A percentile compares a stretch with the other conserved stretches of the same genome.
Evolutionary conservation across 106 monocot species (phyloP).

Genomic region (Apostasia shenzhenica): DNA sequence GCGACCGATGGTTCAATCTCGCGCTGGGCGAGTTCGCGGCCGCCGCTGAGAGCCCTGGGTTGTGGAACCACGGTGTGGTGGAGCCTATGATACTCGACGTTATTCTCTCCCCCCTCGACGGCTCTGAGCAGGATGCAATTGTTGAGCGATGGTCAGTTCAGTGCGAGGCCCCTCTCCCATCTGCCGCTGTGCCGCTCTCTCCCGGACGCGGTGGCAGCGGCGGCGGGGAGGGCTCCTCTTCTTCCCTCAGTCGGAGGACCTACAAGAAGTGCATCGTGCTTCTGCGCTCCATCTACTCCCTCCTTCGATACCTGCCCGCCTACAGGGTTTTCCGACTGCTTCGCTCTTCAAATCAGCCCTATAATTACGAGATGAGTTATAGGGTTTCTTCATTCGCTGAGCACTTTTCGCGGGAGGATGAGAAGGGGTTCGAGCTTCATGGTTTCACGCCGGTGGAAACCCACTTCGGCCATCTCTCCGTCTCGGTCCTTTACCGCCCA

Average conservation of each 20-base stretch:
- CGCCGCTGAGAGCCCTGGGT: conserved; percentile 21
- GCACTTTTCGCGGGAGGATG: conserved; percentile 60
- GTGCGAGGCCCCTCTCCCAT: conserved; percentile 2
- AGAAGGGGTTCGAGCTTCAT: conserved; percentile 31
- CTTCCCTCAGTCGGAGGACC: conserved; percentile 20
- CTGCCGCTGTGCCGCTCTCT: conserved; percentile 9
- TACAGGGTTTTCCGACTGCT: conserved; percentile 54
- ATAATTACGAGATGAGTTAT: conserved; percentile 63
- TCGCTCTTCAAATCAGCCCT: conserved; percentile 39
- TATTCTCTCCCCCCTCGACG: conserved; percentile 36
- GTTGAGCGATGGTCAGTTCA: conserved; percentile 29
- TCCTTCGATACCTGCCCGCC: conserved; percentile 65
- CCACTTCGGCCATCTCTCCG: conserved; percentile 52
- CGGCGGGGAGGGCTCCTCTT: conserved; percentile 1
- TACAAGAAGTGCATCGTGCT: conserved; percentile 81
- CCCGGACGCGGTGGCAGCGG: conserved; percentile 1
- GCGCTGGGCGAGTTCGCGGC: conserved; percentile 65
- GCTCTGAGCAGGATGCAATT: conserved; percentile 4
- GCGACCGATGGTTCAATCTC: conserved; percentile 94
- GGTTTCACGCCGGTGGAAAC: conserved; percentile 72
- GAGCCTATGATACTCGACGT: conserved; percentile 75
- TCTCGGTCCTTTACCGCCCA: conserved; percentile 55
- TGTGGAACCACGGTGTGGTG: conserved; percentile 27
- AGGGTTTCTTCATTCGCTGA: conserved; percentile 65
- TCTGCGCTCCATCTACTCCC: conserved; percentile 64